These are phyloP conservation scores for Lentinula aciculospora DNA, from an alignment of 768 basidiomycete genomes.

Conservation along the genomic window DNA sequence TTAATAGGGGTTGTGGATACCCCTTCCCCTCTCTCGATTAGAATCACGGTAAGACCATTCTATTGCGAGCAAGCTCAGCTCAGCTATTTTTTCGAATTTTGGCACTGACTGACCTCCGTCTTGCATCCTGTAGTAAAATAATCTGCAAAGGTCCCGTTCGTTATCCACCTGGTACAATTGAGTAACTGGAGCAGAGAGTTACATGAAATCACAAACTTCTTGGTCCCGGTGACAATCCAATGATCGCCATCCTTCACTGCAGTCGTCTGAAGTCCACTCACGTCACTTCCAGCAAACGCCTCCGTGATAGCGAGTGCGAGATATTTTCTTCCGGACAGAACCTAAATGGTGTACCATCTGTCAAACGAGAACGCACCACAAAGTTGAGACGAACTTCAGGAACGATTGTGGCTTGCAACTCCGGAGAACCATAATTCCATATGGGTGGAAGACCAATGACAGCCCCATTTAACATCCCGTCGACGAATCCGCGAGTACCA, in stretches of 20 bases:
- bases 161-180: slow-evolving; percentile 63
- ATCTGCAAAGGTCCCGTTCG: slow-evolving; percentile 81
- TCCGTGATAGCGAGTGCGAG: slow-evolving; percentile 91
- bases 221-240: slow-evolving; percentile 90
- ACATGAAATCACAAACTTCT: slow-evolving; percentile 53
- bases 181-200: neutral
- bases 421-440: slow-evolving; percentile 80
- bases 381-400: slow-evolving; percentile 45
- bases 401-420: slow-evolving; percentile 64
- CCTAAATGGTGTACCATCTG: slow-evolving; percentile 16
- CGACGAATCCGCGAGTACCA: slow-evolving; percentile 82
- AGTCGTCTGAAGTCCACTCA: slow-evolving; percentile 77
- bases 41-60: slow-evolving; percentile 71
- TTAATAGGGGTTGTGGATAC: slow-evolving; percentile 87
- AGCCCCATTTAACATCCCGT: slow-evolving; percentile 74
- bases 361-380: neutral
- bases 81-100: neutral
- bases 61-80: slow-evolving; percentile 15
- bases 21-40: slow-evolving; percentile 65
- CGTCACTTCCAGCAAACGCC: slow-evolving; percentile 89
- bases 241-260: slow-evolving; percentile 81
- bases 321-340: slow-evolving; percentile 70
- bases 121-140: slow-evolving; percentile 78
- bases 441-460: slow-evolving; percentile 90
- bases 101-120: slow-evolving; percentile 54